phyloP scores from a whole-genome alignment of 441 rosid species.

The Syzygium malaccense region DNA sequence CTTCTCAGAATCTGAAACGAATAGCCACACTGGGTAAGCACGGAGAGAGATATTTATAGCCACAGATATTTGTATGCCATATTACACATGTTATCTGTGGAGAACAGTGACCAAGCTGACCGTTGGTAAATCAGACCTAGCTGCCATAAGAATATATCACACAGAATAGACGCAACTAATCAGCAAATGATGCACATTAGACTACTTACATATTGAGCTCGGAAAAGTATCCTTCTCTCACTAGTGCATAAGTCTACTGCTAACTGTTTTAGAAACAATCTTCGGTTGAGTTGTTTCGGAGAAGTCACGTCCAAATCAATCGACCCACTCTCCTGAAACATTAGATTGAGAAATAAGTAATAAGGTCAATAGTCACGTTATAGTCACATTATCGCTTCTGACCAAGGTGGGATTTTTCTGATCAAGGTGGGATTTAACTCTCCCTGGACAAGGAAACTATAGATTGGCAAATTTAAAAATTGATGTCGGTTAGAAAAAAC shows the following conservation, averaged over 20 bases:
- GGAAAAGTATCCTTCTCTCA: slow-evolving; percentile 76
- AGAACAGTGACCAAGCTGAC: not conserved
- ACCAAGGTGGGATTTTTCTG: not conserved
- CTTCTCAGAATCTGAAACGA: slow-evolving; percentile 68
- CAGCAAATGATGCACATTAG: not conserved
- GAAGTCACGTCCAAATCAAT: slow-evolving; percentile 96
- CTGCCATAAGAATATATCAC: not conserved
- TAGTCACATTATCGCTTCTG: not conserved
- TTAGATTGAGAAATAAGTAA: not conserved
- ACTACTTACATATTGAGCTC: slow-evolving; percentile 80
- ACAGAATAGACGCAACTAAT: not conserved
- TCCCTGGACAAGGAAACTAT: not conserved
- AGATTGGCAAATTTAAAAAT: not conserved
- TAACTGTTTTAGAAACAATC: slow-evolving; percentile 82
- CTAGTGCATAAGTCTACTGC: slow-evolving; percentile 90
- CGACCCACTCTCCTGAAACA: slow-evolving; percentile 71
- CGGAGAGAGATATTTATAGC: not conserved
- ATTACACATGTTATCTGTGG: not conserved
- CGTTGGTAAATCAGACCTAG: not conserved
- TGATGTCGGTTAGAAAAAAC: not conserved
- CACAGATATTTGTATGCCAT: not conserved
- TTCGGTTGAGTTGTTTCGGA: slow-evolving; percentile 83
- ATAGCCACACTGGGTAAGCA: not conserved
- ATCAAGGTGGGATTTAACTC: not conserved
- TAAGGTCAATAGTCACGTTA: not conserved